Percentiles rank a stretch among this genome's conserved stretches.
Conservation (phyloP, 2,329 filamentous ascomycete species). For the Pestalotiopsis sp. region DNA sequence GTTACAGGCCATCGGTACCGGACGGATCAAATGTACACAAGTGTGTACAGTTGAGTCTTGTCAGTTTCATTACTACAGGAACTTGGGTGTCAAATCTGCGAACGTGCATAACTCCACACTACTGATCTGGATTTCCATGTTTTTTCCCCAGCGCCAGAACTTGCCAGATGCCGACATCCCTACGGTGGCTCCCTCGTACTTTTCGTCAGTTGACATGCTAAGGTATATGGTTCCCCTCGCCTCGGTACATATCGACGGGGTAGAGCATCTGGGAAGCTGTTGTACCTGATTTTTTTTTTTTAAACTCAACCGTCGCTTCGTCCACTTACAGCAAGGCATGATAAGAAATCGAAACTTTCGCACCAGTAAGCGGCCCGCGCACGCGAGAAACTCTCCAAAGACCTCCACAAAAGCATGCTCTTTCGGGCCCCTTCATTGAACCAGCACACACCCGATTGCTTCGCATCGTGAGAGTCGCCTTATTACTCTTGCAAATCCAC, state of each 20-base stretch:
- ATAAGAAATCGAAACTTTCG: conserved; percentile 14
- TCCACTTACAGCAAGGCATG: conserved; percentile 6
- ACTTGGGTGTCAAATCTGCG: neutral
- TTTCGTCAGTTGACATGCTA: no score
- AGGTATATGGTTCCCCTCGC: neutral
- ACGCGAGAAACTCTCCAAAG: conserved; percentile 3
- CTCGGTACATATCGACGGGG: neutral
- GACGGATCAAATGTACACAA: neutral
- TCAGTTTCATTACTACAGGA: neutral
- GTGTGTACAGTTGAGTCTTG: neutral
- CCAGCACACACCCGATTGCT: neutral
- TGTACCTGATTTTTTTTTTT: neutral
- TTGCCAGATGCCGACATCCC: neutral
- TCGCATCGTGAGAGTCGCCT: conserved; percentile 5
- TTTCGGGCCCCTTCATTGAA: conserved; percentile 4
- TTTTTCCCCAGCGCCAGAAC: neutral
- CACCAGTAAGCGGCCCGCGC: conserved; percentile 15
- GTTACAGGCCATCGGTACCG: neutral
- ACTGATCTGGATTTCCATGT: neutral
- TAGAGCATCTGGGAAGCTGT: neutral
- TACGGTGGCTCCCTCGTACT: neutral
- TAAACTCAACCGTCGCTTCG: neutral
- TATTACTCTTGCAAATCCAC: neutral
- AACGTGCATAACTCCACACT: neutral
- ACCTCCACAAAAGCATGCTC: conserved; percentile 12